These are phyloP conservation scores for Cercospora berteroae DNA, from an alignment of 2,329 filamentous ascomycete genomes.

Conservation along the genomic window DNA sequence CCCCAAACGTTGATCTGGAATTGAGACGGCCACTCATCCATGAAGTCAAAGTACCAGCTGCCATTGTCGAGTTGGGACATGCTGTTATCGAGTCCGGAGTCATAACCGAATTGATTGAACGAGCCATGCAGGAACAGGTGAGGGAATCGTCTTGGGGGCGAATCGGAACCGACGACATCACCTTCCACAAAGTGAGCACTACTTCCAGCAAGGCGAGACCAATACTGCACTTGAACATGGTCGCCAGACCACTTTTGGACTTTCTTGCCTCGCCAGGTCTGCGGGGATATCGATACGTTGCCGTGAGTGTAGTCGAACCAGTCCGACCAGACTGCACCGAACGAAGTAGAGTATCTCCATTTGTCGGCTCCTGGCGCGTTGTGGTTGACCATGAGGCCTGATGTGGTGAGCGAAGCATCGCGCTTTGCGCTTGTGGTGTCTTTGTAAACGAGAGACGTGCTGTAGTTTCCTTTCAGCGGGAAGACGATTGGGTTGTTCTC, in stretches of 20 bases:
- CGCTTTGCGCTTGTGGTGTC: constrained; percentile 31
- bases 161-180: constrained; percentile 48
- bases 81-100: constrained; percentile 56
- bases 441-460: constrained; percentile 51
- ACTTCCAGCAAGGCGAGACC: constrained; percentile 58
- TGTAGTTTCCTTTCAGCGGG: constrained; percentile 57
- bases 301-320: constrained; percentile 58
- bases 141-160: constrained; percentile 53
- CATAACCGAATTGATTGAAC: constrained; percentile 64
- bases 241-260: constrained; percentile 60
- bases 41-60: constrained; percentile 59
- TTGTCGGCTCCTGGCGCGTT: constrained; percentile 60
- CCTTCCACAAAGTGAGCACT: constrained; percentile 61
- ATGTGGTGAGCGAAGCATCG: constrained; percentile 36
- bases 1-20: constrained; percentile 67
- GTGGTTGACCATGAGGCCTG: constrained; percentile 54
- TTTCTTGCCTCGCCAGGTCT: constrained; percentile 56
- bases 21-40: constrained; percentile 62
- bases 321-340: constrained; percentile 58
- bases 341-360: constrained; percentile 63
- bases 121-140: constrained; percentile 62
- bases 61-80: constrained; percentile 52
- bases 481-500: constrained; percentile 60
- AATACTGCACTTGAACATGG: constrained; percentile 64
- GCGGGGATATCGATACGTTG: constrained; percentile 49